Conservation (phyloP, 257 asterid genomes). For the Solanum clarkiae region DNA sequence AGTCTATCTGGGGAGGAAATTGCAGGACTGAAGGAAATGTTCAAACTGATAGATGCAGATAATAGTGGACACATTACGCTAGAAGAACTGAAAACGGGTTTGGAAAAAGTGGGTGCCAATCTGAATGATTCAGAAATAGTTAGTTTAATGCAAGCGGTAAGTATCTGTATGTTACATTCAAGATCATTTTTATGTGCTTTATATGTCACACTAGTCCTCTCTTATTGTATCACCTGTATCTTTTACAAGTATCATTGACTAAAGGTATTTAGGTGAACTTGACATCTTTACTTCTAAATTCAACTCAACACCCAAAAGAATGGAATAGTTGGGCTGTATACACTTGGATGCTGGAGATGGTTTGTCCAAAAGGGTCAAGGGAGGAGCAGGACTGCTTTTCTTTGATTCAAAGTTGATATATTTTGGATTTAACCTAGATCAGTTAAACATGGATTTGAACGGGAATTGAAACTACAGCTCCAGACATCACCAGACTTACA, state of each 20-base stretch:
- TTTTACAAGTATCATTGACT: background rate
- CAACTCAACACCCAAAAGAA: background rate
- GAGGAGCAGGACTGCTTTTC: background rate
- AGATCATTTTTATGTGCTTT: background rate
- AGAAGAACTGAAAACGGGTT: constrained; percentile 6
- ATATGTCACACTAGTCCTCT: background rate
- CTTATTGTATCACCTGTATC: background rate
- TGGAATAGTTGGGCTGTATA: background rate
- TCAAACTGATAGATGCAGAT: constrained; percentile 32
- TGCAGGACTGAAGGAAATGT: constrained; percentile 38
- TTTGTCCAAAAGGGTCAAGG: background rate
- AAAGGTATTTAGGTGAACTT: background rate
- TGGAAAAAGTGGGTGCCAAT: background rate
- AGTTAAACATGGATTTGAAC: background rate
- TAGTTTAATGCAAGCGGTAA: background rate
- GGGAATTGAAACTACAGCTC: background rate
- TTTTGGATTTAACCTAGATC: background rate
- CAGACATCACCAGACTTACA: background rate
- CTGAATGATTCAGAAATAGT: constrained; percentile 22
- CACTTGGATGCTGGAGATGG: background rate
- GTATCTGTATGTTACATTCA: background rate
- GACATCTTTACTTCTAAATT: background rate
- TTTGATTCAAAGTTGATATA: background rate
- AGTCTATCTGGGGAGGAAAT: constrained; percentile 34
- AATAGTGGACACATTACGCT: constrained; percentile 34